A percentile compares a stretch with the other conserved stretches of the same genome.
Evolutionary conservation across 139 green algal species (phyloP).

Genomic region (Chlamydomonas urium): DNA sequence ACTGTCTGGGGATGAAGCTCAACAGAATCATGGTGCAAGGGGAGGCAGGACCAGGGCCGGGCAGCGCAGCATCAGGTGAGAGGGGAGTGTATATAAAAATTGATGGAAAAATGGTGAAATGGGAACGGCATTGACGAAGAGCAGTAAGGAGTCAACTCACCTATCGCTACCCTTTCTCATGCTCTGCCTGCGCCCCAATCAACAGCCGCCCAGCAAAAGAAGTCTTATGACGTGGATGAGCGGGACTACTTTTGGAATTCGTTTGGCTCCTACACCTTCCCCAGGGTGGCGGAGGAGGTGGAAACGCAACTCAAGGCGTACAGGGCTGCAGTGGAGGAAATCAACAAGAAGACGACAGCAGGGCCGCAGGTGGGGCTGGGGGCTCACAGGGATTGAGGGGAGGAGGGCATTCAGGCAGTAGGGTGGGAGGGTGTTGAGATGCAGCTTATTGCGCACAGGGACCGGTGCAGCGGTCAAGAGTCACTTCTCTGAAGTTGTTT

Average conservation of each 20-base stretch:
- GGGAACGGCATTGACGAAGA: too few relatives aligned
- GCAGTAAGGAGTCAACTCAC: too few relatives aligned
- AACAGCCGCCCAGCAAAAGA: too few relatives aligned
- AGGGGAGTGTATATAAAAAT: too few relatives aligned
- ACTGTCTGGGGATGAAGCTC: conserved; percentile 7
- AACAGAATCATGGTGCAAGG: conserved; percentile 2
- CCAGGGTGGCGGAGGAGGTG: conserved; percentile 74
- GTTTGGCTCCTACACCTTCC: conserved; percentile 67
- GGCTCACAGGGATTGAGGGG: neutral
- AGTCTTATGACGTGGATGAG: conserved; percentile 81
- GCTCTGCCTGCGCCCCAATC: too few relatives aligned
- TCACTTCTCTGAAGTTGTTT: too few relatives aligned
- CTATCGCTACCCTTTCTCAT: too few relatives aligned
- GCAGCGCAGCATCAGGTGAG: conserved; percentile 10
- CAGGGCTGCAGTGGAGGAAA: conserved; percentile 83
- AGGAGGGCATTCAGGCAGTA: too few relatives aligned
- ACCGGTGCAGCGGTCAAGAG: too few relatives aligned
- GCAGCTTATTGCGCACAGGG: too few relatives aligned
- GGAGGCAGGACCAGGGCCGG: conserved; percentile 5
- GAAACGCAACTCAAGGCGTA: conserved; percentile 76
- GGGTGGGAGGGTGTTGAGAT: too few relatives aligned
- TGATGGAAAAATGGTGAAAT: too few relatives aligned
- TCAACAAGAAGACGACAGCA: conserved; percentile 73
- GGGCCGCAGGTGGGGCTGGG: conserved; percentile 21
- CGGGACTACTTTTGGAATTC: conserved; percentile 81